A percentile compares a stretch with the other conserved stretches of the same genome.
These are phyloP conservation scores for Litsea cubeba DNA, from an alignment of 164 flowering plant genomes.

Conservation along the genomic window DNA sequence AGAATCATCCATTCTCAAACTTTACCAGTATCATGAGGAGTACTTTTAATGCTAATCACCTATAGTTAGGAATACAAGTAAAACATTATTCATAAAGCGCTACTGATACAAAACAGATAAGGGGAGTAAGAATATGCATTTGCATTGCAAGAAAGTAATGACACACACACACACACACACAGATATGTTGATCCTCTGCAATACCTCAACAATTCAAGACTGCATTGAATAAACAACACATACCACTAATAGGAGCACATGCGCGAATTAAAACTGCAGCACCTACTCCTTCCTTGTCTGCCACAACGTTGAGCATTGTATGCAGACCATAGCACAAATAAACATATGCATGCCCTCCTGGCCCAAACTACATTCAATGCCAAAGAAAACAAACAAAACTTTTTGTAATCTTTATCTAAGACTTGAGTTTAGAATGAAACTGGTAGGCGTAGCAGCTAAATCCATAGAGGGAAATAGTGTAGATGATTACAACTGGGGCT, in stretches of 20 bases:
- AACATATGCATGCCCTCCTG: constrained; percentile 96
- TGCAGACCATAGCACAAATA: constrained; percentile 95
- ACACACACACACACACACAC: no score
- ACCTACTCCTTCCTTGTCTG: constrained; percentile 90
- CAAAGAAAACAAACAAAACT: background rate
- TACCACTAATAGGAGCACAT: constrained; percentile 86
- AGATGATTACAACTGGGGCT: constrained; percentile 69
- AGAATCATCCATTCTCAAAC: background rate
- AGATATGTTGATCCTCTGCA: no score
- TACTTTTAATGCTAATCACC: background rate
- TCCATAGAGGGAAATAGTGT: background rate
- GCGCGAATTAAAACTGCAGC: constrained; percentile 93
- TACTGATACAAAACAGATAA: no score
- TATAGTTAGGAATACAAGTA: background rate
- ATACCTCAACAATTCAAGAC: background rate
- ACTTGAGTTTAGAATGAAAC: background rate
- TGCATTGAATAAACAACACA: background rate
- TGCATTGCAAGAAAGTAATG: no score
- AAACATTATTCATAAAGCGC: background rate
- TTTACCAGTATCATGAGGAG: background rate
- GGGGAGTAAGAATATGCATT: no score
- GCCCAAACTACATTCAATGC: constrained; percentile 60
- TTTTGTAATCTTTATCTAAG: background rate
- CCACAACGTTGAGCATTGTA: constrained; percentile 90
- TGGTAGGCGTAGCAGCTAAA: background rate